Percentiles rank a stretch among this genome's conserved stretches.
These are phyloP conservation scores for Stygiomarasmius scandens DNA, from an alignment of 1,284 basidiomycete genomes.

Conservation along the genomic window DNA sequence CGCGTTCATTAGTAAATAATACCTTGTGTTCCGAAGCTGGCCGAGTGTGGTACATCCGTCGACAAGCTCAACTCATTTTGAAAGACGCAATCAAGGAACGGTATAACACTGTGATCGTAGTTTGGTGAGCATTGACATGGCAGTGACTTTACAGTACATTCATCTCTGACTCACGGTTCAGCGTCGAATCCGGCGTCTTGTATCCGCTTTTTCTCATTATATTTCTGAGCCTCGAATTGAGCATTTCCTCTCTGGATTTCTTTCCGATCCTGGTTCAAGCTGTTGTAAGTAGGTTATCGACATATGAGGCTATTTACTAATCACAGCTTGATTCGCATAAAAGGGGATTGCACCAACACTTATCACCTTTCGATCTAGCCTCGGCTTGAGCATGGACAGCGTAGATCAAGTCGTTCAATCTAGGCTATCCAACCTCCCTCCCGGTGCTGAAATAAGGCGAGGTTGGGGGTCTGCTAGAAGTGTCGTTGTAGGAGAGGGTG, in stretches of 20 bases:
- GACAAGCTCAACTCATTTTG: neutral
- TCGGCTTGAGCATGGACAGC: neutral
- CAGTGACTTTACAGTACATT: neutral
- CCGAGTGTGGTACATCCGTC: neutral
- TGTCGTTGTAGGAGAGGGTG: neutral
- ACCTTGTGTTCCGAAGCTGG: neutral
- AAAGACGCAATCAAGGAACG: neutral
- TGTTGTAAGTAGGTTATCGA: neutral
- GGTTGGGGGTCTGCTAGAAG: neutral
- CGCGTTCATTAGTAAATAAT: neutral
- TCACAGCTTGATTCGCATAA: neutral
- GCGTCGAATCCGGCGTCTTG: neutral
- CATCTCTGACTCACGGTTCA: neutral
- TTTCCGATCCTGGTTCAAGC: neutral
- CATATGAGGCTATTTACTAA: neutral
- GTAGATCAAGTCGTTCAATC: neutral
- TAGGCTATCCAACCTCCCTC: neutral
- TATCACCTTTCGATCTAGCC: neutral
- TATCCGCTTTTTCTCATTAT: neutral
- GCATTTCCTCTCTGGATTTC: neutral
- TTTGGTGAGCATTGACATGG: neutral
- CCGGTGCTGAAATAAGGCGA: neutral
- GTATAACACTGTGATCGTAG: neutral
- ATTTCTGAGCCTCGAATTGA: neutral
- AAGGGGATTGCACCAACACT: neutral